Percentiles rank a stretch among this genome's conserved stretches.
phyloP scores from a whole-genome alignment of 257 asterid species.

The Echium plantagineum region DNA sequence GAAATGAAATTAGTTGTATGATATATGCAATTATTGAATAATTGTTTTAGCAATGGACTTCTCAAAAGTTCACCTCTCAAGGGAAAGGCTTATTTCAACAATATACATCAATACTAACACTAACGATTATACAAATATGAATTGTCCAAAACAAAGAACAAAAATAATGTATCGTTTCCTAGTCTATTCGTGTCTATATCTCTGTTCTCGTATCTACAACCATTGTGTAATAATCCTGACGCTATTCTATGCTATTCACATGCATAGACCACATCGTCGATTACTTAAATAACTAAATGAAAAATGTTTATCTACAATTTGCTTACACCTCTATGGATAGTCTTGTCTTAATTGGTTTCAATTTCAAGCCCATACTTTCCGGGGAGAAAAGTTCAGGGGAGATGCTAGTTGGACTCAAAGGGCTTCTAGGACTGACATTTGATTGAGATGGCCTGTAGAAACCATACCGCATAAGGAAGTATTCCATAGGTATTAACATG shows the following conservation, averaged over 20 bases:
- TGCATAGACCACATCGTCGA: neutral
- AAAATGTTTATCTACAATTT: slow-evolving; percentile 5
- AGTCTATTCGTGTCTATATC: slow-evolving; percentile 12
- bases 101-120: slow-evolving; percentile 20
- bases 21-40: too few relatives aligned
- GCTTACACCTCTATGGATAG: slow-evolving; percentile 16
- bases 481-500: slow-evolving; percentile 52
- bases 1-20: too few relatives aligned
- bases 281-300: slow-evolving; percentile 11
- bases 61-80: neutral
- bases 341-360: slow-evolving; percentile 52
- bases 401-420: slow-evolving; percentile 53
- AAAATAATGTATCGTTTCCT: slow-evolving; percentile 9
- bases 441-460: slow-evolving; percentile 39
- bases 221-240: slow-evolving; percentile 5
- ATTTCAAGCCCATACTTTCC: slow-evolving; percentile 66
- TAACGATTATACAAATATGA: slow-evolving; percentile 12
- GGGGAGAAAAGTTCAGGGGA: slow-evolving; percentile 65
- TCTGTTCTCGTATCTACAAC: slow-evolving; percentile 26
- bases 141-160: neutral
- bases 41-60: neutral
- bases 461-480: slow-evolving; percentile 53
- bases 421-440: slow-evolving; percentile 58
- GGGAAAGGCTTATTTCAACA: slow-evolving; percentile 17
- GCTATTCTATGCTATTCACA: neutral